These are phyloP conservation scores for Cutaneotrichosporon cutaneum DNA, from an alignment of 1,284 basidiomycete genomes.

Conservation along the genomic window DNA sequence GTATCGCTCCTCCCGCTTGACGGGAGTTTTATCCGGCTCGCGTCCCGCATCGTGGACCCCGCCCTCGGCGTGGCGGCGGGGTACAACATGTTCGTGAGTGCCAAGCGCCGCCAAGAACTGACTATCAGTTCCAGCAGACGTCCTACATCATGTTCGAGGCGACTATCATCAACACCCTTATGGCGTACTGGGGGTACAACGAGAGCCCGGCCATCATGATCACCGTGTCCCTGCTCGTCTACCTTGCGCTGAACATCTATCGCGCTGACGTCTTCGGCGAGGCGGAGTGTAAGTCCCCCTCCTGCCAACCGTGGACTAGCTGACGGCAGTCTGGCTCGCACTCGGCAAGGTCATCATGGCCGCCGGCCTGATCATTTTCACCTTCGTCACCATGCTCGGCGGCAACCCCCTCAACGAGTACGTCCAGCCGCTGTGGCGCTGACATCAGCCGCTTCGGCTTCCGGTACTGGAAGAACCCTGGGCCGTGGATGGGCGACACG, in stretches of 20 bases:
- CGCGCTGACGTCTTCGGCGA: constrained; percentile 18
- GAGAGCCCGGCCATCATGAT: constrained; percentile 7
- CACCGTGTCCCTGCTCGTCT: neutral
- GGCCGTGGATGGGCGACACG: constrained; percentile 13
- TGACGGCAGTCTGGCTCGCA: constrained; percentile 14
- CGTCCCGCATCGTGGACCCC: constrained; percentile 17
- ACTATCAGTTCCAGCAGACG: neutral
- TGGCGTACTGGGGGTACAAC: constrained; percentile 11
- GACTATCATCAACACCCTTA: constrained; percentile 4
- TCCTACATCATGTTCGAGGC: constrained; percentile 8
- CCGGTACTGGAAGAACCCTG: constrained; percentile 6
- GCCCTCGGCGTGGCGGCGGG: constrained; percentile 16
- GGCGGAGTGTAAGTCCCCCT: constrained; percentile 8
- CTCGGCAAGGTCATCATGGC: constrained; percentile 20
- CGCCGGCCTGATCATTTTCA: constrained; percentile 1
- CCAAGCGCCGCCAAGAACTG: neutral
- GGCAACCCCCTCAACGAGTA: constrained; percentile 32
- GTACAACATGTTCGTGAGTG: constrained; percentile 14
- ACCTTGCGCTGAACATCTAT: constrained; percentile 12
- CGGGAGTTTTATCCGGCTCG: constrained; percentile 19
- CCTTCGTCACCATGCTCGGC: constrained; percentile 21
- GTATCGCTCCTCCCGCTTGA: constrained; percentile 19
- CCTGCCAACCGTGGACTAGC: neutral
- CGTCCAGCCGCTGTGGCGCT: no score
- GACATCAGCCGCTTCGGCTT: constrained; percentile 25